phyloP scores from a whole-genome alignment of 768 basidiomycete genomes.

The Saitozyma sp. region DNA sequence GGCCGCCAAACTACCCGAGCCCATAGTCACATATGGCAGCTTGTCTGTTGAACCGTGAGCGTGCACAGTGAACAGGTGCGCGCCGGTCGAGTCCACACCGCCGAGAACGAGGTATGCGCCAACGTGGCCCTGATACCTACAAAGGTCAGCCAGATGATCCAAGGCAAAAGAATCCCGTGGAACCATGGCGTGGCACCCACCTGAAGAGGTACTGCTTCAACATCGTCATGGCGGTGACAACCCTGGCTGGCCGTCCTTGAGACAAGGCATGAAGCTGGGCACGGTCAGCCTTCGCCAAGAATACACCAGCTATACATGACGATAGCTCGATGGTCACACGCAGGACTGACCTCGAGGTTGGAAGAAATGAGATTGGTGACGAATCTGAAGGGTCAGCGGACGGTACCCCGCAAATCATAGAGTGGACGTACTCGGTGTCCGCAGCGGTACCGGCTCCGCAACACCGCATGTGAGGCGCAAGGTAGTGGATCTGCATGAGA shows the following conservation, averaged over 20 bases:
- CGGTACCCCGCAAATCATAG: neutral
- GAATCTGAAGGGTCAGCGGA: conserved; percentile 38
- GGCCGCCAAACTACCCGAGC: conserved; percentile 90
- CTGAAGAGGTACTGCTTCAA: conserved; percentile 91
- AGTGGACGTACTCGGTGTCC: conserved; percentile 64
- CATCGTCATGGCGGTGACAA: conserved; percentile 99
- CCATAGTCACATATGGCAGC: conserved; percentile 98
- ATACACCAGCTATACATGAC: neutral
- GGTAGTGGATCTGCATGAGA: conserved; percentile 83
- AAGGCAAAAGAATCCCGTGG: neutral
- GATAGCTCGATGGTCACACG: no score
- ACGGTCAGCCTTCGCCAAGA: neutral
- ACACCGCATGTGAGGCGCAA: conserved; percentile 91
- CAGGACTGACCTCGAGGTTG: conserved; percentile 68
- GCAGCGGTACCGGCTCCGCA: conserved; percentile 99
- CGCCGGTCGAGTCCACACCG: conserved; percentile 89
- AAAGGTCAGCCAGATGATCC: neutral
- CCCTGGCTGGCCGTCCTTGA: conserved; percentile 85
- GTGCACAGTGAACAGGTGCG: conserved; percentile 91
- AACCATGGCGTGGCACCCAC: conserved; percentile 54
- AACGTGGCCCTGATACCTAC: conserved; percentile 85
- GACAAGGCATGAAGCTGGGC: conserved; percentile 73
- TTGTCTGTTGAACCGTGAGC: conserved; percentile 99
- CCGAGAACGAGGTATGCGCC: conserved; percentile 96
- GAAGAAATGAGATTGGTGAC: conserved; percentile 88